Evolutionary conservation across 176 grass and related monocot species (phyloP).

Genomic region (Phoenix roebelenii): DNA sequence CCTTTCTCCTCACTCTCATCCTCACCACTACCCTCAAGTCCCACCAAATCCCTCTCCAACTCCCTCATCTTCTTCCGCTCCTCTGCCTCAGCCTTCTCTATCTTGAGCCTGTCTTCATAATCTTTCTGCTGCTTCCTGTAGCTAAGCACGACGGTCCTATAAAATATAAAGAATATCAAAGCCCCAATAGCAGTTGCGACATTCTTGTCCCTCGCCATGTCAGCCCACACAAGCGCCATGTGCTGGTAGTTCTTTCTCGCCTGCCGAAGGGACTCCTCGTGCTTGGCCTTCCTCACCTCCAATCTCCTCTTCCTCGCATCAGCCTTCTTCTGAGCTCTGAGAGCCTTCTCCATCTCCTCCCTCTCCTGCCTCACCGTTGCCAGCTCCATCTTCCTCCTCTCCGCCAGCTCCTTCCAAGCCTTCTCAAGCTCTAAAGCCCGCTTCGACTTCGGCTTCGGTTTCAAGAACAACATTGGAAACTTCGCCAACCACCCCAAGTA

Average conservation of each 20-base stretch:
- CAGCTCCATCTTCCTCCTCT: conserved; percentile 10
- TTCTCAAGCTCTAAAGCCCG: conserved; percentile 25
- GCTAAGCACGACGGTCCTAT: conserved; percentile 24
- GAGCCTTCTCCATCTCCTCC: conserved; percentile 16
- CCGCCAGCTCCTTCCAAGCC: conserved; percentile 13
- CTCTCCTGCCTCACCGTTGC: conserved; percentile 8
- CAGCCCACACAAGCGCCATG: conserved; percentile 18
- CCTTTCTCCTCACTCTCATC: conserved; percentile 21
- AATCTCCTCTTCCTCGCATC: conserved; percentile 13
- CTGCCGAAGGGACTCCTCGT: conserved; percentile 18
- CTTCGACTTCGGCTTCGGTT: conserved; percentile 23
- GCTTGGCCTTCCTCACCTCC: conserved; percentile 14
- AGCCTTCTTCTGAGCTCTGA: conserved; percentile 20
- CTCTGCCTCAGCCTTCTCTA: conserved; percentile 24
- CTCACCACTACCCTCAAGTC: conserved; percentile 17
- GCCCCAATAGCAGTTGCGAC: conserved; percentile 16
- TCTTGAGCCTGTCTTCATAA: conserved; percentile 28
- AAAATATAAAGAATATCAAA: conserved; percentile 23
- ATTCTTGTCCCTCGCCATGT: conserved; percentile 23
- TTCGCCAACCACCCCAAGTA: conserved; percentile 25
- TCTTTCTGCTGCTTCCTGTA: conserved; percentile 31
- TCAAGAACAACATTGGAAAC: conserved; percentile 3
- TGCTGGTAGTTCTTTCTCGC: conserved; percentile 16
- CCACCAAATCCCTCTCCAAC: conserved; percentile 24
- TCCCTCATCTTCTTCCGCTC: conserved; percentile 22